Conservation (phyloP, 306 rosid species). For the Quercus parvula region DNA sequence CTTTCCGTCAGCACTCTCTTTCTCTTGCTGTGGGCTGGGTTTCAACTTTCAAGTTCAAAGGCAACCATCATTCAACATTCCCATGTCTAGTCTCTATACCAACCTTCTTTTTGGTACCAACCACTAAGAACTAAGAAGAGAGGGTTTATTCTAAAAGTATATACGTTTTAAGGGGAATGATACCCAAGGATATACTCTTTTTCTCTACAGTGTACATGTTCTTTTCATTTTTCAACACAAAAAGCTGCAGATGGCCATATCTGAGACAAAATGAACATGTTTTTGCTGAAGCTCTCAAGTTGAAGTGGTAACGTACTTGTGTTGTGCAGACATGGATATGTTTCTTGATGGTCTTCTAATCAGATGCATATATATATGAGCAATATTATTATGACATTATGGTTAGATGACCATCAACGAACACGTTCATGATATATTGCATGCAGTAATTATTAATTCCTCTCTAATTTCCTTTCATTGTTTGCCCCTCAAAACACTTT, state of each 20-base stretch:
- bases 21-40: no score
- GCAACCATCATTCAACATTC: no score
- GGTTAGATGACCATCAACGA: conserved; percentile 37
- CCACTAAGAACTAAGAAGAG: background rate
- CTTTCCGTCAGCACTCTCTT: no score
- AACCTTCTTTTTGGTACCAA: background rate
- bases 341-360: conserved; percentile 50
- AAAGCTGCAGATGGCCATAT: background rate
- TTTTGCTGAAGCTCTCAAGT: no score
- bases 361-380: background rate
- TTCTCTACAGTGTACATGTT: no score
- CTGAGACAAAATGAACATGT: no score
- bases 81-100: no score
- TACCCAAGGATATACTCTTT: no score
- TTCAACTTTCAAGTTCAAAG: no score
- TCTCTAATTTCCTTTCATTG: background rate
- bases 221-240: background rate
- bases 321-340: conserved; percentile 19
- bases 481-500: no score
- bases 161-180: background rate
- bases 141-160: conserved; percentile 1
- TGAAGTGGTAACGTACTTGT: background rate
- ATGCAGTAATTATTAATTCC: background rate
- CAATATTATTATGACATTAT: background rate
- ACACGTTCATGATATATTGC: conserved; percentile 28